These are phyloP conservation scores for Nothophytophthora sp. DNA, from an alignment of 352 stramenopile species.

Conservation along the genomic window DNA sequence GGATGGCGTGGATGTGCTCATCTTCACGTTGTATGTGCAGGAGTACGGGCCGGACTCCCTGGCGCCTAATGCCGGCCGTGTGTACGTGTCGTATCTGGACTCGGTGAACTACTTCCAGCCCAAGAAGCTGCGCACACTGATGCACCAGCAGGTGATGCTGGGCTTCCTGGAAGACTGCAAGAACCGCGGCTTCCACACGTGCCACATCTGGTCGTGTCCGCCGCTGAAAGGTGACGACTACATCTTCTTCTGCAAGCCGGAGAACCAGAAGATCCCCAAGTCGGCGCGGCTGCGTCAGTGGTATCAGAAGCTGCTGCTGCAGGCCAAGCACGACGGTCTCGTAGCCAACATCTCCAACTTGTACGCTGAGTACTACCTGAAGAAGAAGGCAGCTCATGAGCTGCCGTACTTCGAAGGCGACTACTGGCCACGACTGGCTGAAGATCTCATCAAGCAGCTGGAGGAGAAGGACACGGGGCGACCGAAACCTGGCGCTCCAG, in stretches of 20 bases:
- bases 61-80: conserved; percentile 72
- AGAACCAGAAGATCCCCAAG: conserved; percentile 91
- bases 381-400: conserved; percentile 85
- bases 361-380: conserved; percentile 88
- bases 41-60: conserved; percentile 82
- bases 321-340: conserved; percentile 82
- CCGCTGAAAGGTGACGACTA: conserved; percentile 89
- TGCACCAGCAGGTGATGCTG: conserved; percentile 90
- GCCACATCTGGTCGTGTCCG: conserved; percentile 91
- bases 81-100: conserved; percentile 91
- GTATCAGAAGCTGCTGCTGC: conserved; percentile 84
- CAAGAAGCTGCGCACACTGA: conserved; percentile 85
- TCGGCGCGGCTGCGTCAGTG: conserved; percentile 81
- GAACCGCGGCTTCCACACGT: conserved; percentile 85
- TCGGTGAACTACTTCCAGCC: conserved; percentile 91
- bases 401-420: conserved; percentile 99
- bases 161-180: conserved; percentile 89
- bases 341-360: conserved; percentile 85
- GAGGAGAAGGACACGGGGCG: conserved; percentile 88
- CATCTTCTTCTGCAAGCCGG: conserved; percentile 91
- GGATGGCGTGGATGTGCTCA: conserved; percentile 86
- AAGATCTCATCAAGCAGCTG: conserved; percentile 99
- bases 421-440: conserved; percentile 98
- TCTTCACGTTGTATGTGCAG: conserved; percentile 91
- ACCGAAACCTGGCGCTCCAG: conserved; percentile 21